Evolutionary conservation across 169 alveolate genomes (phyloP), one percentile per base, ranked within the genome.

Genomic region (Plasmodium reichenowi): DNA sequence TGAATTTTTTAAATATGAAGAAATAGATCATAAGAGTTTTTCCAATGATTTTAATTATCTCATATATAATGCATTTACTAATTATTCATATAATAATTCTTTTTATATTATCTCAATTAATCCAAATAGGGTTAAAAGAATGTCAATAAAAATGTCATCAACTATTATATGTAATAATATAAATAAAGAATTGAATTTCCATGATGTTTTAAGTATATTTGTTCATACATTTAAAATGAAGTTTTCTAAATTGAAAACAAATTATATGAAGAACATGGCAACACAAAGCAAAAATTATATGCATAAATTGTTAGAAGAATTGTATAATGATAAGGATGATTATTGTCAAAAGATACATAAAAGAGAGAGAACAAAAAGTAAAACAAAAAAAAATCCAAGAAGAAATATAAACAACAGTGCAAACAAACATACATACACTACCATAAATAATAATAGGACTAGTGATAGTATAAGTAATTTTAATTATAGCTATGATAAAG

Each of bases 61-160:
- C 7, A 47, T 83, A n/a, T 83, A 52, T 24, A 83, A 29, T 2
- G 56, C 47, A 15, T 48, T 83, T 56, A 83, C 91, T 22, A 83
- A 68, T 68, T 83, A 68, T 43, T 67, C 43, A 56, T 8, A 67
- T 29, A 56, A 83, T 29, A 83, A 83, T 72, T 68, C 66, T 1
- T 83, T 83, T 72, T 83, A 83, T 26, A 70, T 83, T 8, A 60
- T 83, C 22, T 83, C 85, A 38, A 56, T 83, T 58, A 68, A 83
- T 54, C 85, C 59, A 15, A 56, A 45, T 15, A 83, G 67, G 7
- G 54, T 83, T 5, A 83, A 83, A 22, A 67, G 91, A 17, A 56
- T 83, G n/a, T 83, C 91, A n/a, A 17, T 63, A n/a, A 71, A 26
- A 29, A 47, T 83, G 5, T 83, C 32, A 43, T 32, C 56, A 12